Evolutionary conservation across 257 asterid species (phyloP).

Genomic region (Penstemon davidsonii): DNA sequence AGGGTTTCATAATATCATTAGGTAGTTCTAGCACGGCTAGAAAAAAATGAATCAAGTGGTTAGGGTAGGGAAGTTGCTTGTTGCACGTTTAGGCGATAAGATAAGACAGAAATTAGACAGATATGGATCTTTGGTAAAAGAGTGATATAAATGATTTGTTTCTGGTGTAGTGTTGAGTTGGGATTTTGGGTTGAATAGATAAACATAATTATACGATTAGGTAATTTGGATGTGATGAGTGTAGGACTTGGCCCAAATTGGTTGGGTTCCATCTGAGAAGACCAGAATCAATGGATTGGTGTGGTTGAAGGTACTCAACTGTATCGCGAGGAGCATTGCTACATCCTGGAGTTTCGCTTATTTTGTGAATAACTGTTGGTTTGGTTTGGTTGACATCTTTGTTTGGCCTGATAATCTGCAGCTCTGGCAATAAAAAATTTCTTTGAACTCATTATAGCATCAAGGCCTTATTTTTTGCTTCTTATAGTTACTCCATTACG

Average conservation of each 20-base stretch:
- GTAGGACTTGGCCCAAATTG: neutral
- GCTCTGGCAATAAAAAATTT: neutral
- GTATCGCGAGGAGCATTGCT: neutral
- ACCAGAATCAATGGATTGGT: neutral
- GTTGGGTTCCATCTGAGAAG: neutral
- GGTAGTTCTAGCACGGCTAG: neutral
- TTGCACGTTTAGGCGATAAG: neutral
- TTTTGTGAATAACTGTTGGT: neutral
- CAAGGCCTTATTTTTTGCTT: neutral
- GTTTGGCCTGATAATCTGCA: neutral
- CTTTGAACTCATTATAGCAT: neutral
- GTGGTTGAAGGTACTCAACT: neutral
- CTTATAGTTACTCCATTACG: neutral
- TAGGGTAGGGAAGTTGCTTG: neutral
- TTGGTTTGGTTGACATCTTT: constrained; percentile 1
- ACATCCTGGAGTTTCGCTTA: neutral
- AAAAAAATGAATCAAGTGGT: neutral
- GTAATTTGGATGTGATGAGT: neutral
- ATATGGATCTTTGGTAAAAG: neutral
- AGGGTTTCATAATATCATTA: neutral
- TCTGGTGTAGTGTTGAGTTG: neutral
- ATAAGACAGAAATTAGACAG: neutral
- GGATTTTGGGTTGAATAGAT: neutral
- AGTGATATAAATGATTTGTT: neutral
- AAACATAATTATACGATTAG: neutral